Evolutionary conservation across 805 yeast species (phyloP), one percentile per base, ranked within the genome.

Genomic region (Zygosaccharomyces bisporus): DNA sequence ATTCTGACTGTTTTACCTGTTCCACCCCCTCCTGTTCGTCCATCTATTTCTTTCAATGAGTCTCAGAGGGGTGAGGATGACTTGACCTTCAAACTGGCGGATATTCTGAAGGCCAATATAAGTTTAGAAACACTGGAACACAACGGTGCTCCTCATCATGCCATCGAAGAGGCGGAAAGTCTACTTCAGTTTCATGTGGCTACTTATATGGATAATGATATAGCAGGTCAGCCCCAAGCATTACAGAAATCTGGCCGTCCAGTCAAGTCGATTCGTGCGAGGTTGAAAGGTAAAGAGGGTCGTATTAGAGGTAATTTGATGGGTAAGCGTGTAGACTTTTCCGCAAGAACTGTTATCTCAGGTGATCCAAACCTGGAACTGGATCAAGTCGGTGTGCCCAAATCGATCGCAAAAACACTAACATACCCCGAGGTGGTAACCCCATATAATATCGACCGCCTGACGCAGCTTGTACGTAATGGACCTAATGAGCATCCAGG

Each of bases 401-500:
- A 86, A 57, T 85, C 95, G 33, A 93, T 93, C 69, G 99, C 99
- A 1, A 81, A 93, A 62, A 91, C 98, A 1, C 73, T 93, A 50
- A 82, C 97, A 0, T 93, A 93, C 62, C 99, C 99, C 8, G 99
- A 93, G 67, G 85, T 89, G 45, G 99, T 93, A 19, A 93, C 99
- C 2, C 99, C 98, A 5, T 93, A 88, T 69, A 93, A 93, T 64
- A 93, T 93, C 55, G 96, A 93, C 65, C 80, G 86, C 54, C 74
- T 93, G 57, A 91, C 98, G 2, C 95, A 88, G 66, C 76, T 81
- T 56, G 99, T 93, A 17, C 84, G 96, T 54, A 93, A 93, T 67
- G 99, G 99, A 50, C 99, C 99, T 21, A 93, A 91, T 64, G 98
- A 93, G 67, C 99, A 93, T 61, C 99, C 99, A 1, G 99, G 99